Evolutionary conservation across 208 protist species (phyloP).

Genomic region (Trypanosomatidae sp.): DNA sequence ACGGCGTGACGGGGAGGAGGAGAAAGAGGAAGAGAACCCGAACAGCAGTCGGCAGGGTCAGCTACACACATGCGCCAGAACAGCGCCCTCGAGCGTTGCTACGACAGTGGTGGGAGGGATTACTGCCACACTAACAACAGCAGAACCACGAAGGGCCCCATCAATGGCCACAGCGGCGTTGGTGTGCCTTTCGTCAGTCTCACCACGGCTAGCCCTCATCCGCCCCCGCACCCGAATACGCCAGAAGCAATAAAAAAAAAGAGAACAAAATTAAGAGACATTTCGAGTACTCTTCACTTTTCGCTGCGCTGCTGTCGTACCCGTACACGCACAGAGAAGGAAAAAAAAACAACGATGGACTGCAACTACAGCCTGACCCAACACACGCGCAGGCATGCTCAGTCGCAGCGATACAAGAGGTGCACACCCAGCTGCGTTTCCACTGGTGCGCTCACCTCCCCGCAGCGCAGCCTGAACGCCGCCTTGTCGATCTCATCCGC

Average conservation of each 20-base stretch:
- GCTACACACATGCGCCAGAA: not conserved
- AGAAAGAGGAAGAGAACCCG: not conserved
- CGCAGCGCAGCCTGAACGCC: conserved; percentile 58
- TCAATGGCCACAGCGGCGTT: not conserved
- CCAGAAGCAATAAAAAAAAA: not conserved
- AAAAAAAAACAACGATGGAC: not conserved
- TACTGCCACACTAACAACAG: not conserved
- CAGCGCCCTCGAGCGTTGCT: not conserved
- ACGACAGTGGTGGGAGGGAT: not conserved
- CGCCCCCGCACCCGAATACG: not conserved
- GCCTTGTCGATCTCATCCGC: conserved; percentile 64
- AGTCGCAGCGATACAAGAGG: conserved; percentile 76
- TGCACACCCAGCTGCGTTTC: conserved; percentile 81
- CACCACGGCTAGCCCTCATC: not conserved
- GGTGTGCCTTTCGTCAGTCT: not conserved
- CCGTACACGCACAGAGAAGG: not conserved
- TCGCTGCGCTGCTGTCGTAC: not conserved
- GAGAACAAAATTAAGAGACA: not conserved
- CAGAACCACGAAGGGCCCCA: no score
- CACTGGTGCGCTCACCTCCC: conserved; percentile 74
- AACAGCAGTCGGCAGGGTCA: not conserved
- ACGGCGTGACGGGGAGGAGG: not conserved
- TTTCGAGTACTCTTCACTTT: not conserved
- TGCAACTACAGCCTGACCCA: not conserved
- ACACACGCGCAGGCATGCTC: conserved; percentile 3